Percentiles rank a stretch among this genome's conserved stretches.
These are phyloP conservation scores for Cokeromyces recurvatus DNA, from an alignment of 371 early-diverging fungal species.

Conservation along the genomic window DNA sequence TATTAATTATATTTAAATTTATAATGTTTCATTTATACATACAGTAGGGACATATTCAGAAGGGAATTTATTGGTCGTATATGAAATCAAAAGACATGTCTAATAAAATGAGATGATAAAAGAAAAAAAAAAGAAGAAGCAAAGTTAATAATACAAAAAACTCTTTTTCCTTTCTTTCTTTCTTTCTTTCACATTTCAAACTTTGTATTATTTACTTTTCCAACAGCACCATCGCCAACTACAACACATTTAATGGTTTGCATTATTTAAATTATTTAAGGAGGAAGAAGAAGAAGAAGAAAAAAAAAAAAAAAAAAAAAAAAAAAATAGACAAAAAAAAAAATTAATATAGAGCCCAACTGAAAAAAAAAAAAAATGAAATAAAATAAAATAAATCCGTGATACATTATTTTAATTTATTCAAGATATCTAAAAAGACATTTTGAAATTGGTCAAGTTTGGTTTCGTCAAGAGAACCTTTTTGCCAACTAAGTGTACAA, in stretches of 20 bases:
- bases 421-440: conserved; percentile 4
- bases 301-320: background rate
- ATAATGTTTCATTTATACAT: conserved; percentile 22
- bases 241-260: conserved; percentile 94
- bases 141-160: too few relatives aligned
- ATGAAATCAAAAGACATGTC: conserved; percentile 98
- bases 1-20: background rate
- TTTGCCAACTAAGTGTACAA: conserved; percentile 33
- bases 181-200: too few relatives aligned
- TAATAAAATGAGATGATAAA: conserved; percentile 25
- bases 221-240: conserved; percentile 98
- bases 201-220: conserved; percentile 69
- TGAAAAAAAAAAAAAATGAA: background rate
- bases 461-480: conserved; percentile 12
- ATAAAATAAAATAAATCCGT: background rate
- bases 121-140: too few relatives aligned
- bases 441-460: conserved; percentile 2
- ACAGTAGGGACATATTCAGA: conserved; percentile 98
- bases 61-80: conserved; percentile 98
- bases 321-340: background rate
- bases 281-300: background rate
- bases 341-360: too few relatives aligned
- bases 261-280: too few relatives aligned
- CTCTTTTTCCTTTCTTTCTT: background rate
- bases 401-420: background rate